Evolutionary conservation across 1,284 basidiomycete species (phyloP).

Genomic region (Ustilago xerochloae): DNA sequence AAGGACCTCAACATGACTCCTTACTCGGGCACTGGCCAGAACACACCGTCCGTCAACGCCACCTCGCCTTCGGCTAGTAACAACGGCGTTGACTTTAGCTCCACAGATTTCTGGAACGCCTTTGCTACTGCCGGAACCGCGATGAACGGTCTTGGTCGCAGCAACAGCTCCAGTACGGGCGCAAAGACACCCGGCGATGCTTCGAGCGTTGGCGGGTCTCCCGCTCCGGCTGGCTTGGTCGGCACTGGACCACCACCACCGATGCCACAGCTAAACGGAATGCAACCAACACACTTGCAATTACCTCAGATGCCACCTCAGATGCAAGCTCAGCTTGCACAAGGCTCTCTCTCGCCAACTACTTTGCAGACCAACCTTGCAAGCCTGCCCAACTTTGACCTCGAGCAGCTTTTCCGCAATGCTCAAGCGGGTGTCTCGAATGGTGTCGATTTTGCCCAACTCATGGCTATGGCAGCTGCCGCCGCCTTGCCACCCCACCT

Average conservation of each 20-base stretch:
- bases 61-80: conserved; percentile 18
- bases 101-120: conserved; percentile 51
- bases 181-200: conserved; percentile 44
- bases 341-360: conserved; percentile 59
- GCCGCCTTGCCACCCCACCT: conserved; percentile 43
- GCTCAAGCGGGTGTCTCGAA: conserved; percentile 53
- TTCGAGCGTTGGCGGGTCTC: conserved; percentile 37
- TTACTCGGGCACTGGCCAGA: conserved; percentile 40
- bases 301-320: conserved; percentile 30
- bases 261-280: conserved; percentile 17
- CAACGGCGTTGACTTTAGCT: conserved; percentile 40
- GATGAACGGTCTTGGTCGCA: conserved; percentile 36
- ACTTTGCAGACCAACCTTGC: conserved; percentile 56
- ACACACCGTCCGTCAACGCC: conserved; percentile 33
- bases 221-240: conserved; percentile 16
- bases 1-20: conserved; percentile 55
- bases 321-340: conserved; percentile 47
- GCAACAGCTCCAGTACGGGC: conserved; percentile 50
- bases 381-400: conserved; percentile 60
- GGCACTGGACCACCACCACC: conserved; percentile 10
- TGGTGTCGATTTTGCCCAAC: conserved; percentile 69
- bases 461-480: conserved; percentile 74
- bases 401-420: conserved; percentile 60
- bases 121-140: conserved; percentile 39
- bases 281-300: conserved; percentile 13